Conservation (phyloP, 1,139 yeast genomes). For the Suhomyces atakaporum region DNA sequence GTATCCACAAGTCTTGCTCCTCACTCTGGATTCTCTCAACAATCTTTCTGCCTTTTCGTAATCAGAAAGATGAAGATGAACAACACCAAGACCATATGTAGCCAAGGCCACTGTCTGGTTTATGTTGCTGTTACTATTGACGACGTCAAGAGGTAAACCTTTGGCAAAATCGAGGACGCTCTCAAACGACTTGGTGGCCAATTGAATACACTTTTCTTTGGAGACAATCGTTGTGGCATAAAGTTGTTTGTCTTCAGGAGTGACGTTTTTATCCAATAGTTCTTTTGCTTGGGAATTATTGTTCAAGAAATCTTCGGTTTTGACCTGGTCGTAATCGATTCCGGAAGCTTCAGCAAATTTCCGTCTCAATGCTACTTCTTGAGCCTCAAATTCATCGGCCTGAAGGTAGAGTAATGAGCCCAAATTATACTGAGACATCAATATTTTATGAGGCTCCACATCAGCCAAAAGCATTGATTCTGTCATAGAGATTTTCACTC, state of each 20-base stretch:
- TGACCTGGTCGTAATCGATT: conserved; percentile 26
- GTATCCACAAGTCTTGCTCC: conserved; percentile 71
- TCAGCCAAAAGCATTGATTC: conserved; percentile 76
- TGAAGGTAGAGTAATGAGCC: conserved; percentile 73
- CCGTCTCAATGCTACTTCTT: conserved; percentile 37
- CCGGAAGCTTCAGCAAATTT: conserved; percentile 26
- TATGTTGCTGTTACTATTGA: conserved; percentile 24
- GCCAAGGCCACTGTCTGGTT: conserved; percentile 74
- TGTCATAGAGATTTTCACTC: conserved; percentile 65
- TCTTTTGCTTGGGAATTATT: conserved; percentile 12
- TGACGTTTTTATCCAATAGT: conserved; percentile 9
- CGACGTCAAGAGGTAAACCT: conserved; percentile 40
- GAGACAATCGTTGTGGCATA: conserved; percentile 25
- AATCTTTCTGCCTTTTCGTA: conserved; percentile 59
- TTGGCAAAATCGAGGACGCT: conserved; percentile 59
- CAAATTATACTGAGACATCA: conserved; percentile 68
- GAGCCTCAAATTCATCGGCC: conserved; percentile 64
- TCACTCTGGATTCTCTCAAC: conserved; percentile 67
- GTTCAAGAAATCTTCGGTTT: conserved; percentile 15
- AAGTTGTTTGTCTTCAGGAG: conserved; percentile 18
- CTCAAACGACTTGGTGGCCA: conserved; percentile 51
- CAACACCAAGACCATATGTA: conserved; percentile 83
- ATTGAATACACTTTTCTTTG: conserved; percentile 42
- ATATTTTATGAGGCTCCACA: conserved; percentile 62
- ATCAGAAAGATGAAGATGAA: conserved; percentile 60